A percentile compares a stretch with the other conserved stretches of the same genome.
These are phyloP conservation scores for Penicillium pancosmium DNA, from an alignment of 495 filamentous ascomycete species.

Conservation along the genomic window DNA sequence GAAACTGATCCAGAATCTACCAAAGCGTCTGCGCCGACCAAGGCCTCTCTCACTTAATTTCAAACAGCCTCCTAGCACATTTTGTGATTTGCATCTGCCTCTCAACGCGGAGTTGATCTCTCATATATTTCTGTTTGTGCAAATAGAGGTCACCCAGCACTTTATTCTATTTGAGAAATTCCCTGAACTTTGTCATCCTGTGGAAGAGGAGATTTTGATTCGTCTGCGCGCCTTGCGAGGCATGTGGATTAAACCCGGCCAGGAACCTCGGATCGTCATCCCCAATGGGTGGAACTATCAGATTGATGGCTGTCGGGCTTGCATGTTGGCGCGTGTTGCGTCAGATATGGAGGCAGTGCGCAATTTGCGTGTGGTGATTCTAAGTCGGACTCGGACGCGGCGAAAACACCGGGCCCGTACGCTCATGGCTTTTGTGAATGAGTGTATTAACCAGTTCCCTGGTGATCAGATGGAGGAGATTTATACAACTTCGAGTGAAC, in stretches of 20 bases:
- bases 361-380: slow-evolving; percentile 33
- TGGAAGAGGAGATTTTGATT: slow-evolving; percentile 16
- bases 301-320: slow-evolving; percentile 40
- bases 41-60: slow-evolving; percentile 4
- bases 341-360: slow-evolving; percentile 20
- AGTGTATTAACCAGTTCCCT: slow-evolving; percentile 20
- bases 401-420: slow-evolving; percentile 22
- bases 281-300: slow-evolving; percentile 27
- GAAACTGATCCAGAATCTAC: slow-evolving; percentile 19
- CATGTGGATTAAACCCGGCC: slow-evolving; percentile 32
- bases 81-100: slow-evolving; percentile 20
- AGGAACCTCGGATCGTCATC: background rate
- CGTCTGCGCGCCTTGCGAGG: slow-evolving; percentile 28
- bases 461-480: slow-evolving; percentile 13
- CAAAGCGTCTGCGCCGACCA: slow-evolving; percentile 15
- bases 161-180: slow-evolving; percentile 29
- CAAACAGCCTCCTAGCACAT: background rate
- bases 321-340: slow-evolving; percentile 43
- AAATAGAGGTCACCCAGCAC: slow-evolving; percentile 33
- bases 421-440: slow-evolving; percentile 33
- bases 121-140: slow-evolving; percentile 25
- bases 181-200: slow-evolving; percentile 13
- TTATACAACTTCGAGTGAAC: slow-evolving; percentile 12
- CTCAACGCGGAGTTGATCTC: slow-evolving; percentile 29
- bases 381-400: slow-evolving; percentile 34